These are phyloP conservation scores for Pestalotiopsis sp. DNA, from an alignment of 2,329 filamentous ascomycete species.

Conservation along the genomic window DNA sequence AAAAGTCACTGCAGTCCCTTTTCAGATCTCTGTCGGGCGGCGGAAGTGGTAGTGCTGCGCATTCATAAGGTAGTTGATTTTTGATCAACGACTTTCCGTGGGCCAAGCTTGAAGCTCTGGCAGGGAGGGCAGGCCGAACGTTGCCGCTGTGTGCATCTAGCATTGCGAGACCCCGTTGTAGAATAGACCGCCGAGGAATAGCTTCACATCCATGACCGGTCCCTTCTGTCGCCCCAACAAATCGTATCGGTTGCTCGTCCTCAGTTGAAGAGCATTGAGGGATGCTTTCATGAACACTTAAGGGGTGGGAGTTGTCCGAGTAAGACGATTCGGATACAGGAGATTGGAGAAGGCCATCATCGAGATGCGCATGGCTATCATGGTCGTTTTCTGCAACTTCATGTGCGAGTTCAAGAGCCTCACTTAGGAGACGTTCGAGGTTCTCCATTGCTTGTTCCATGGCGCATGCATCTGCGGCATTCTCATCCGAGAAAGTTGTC, in stretches of 20 bases:
- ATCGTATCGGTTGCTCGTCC: conserved; percentile 11
- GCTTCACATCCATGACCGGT: conserved; percentile 16
- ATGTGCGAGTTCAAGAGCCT: conserved; percentile 47
- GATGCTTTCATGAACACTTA: conserved; percentile 22
- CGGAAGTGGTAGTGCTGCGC: conserved; percentile 26
- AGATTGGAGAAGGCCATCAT: conserved; percentile 22
- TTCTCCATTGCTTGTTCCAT: conserved; percentile 34
- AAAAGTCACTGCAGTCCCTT: conserved; percentile 14
- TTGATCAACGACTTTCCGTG: conserved; percentile 18
- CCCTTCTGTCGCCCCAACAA: conserved; percentile 19
- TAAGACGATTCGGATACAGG: neutral
- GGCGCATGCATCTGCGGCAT: conserved; percentile 22
- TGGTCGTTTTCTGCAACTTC: conserved; percentile 38
- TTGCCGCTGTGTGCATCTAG: conserved; percentile 24
- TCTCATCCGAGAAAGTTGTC: conserved; percentile 28
- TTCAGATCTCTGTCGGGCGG: conserved; percentile 20
- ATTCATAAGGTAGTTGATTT: conserved; percentile 12
- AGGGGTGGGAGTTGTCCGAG: conserved; percentile 8
- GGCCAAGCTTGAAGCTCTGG: conserved; percentile 11
- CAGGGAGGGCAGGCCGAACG: conserved; percentile 16
- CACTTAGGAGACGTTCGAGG: conserved; percentile 48
- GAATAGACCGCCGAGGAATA: conserved; percentile 14
- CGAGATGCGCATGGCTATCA: conserved; percentile 27
- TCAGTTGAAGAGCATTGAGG: conserved; percentile 17
- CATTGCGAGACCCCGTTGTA: conserved; percentile 13